phyloP scores from a whole-genome alignment of 2,329 filamentous ascomycete species.

The Trichothecium sympodiale region DNA sequence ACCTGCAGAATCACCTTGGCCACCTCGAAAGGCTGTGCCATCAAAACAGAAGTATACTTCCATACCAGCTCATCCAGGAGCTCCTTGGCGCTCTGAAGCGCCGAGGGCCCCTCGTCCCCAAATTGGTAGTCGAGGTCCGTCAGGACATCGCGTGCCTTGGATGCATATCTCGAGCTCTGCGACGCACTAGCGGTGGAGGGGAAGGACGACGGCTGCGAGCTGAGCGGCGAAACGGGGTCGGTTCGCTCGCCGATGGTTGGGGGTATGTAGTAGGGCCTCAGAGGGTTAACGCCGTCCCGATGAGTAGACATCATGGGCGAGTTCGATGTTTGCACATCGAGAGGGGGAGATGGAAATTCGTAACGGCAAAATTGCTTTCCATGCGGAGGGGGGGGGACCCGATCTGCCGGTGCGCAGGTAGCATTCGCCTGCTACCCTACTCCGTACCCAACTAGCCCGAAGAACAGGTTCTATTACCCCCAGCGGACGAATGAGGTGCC shows the following conservation, averaged over 20 bases:
- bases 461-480: too few relatives aligned
- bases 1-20: slow-evolving; percentile 89
- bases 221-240: slow-evolving; percentile 24
- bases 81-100: slow-evolving; percentile 62
- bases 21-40: slow-evolving; percentile 94
- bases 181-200: slow-evolving; percentile 30
- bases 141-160: slow-evolving; percentile 71
- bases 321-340: slow-evolving; percentile 15
- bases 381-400: too few relatives aligned
- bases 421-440: too few relatives aligned
- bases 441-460: too few relatives aligned
- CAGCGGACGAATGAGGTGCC: too few relatives aligned
- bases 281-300: slow-evolving; percentile 45
- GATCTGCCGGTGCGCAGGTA: too few relatives aligned
- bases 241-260: slow-evolving; percentile 40
- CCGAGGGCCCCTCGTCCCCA: slow-evolving; percentile 62
- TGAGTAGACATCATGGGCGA: slow-evolving; percentile 30
- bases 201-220: slow-evolving; percentile 23
- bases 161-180: slow-evolving; percentile 20
- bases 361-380: slow-evolving; percentile 4
- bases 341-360: slow-evolving; percentile 9
- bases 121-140: slow-evolving; percentile 86
- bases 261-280: slow-evolving; percentile 60
- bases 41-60: slow-evolving; percentile 81
- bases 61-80: slow-evolving; percentile 77